Percentiles rank a stretch among this genome's conserved stretches.
Evolutionary conservation across 148 eudicot genomes (phyloP).

Genomic region (Camellia granthamiana): DNA sequence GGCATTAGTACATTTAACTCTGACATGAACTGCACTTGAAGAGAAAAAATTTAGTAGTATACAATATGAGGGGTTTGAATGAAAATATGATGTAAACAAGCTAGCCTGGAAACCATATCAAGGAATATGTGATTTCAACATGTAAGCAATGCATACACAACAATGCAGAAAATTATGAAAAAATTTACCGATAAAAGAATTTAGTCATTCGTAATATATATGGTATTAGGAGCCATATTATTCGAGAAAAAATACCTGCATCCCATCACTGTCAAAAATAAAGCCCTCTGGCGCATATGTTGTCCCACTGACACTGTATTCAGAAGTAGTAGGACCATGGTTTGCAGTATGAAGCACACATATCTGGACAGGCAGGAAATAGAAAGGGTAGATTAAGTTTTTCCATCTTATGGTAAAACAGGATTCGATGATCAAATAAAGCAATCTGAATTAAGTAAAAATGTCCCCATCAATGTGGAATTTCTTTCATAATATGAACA

Average conservation of each 20-base stretch:
- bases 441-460: neutral
- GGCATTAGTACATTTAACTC: neutral
- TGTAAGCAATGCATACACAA: neutral
- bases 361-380: slow-evolving; percentile 46
- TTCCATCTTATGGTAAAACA: neutral
- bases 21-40: neutral
- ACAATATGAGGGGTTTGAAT: neutral
- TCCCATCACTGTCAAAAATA: slow-evolving; percentile 54
- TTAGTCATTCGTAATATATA: neutral
- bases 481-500: neutral
- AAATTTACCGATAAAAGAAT: neutral
- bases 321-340: slow-evolving; percentile 50
- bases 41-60: neutral
- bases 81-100: neutral
- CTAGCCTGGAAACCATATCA: neutral
- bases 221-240: neutral
- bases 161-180: neutral
- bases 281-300: slow-evolving; percentile 97
- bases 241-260: slow-evolving; percentile 46
- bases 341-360: slow-evolving; percentile 75
- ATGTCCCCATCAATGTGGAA: neutral
- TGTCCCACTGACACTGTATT: slow-evolving; percentile 81
- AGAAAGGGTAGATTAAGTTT: neutral
- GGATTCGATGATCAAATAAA: neutral
- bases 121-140: neutral